Percentiles rank a stretch among this genome's conserved stretches.
These are phyloP conservation scores for Vaccinium corymbosum DNA, from an alignment of 148 eudicot species.

Conservation along the genomic window DNA sequence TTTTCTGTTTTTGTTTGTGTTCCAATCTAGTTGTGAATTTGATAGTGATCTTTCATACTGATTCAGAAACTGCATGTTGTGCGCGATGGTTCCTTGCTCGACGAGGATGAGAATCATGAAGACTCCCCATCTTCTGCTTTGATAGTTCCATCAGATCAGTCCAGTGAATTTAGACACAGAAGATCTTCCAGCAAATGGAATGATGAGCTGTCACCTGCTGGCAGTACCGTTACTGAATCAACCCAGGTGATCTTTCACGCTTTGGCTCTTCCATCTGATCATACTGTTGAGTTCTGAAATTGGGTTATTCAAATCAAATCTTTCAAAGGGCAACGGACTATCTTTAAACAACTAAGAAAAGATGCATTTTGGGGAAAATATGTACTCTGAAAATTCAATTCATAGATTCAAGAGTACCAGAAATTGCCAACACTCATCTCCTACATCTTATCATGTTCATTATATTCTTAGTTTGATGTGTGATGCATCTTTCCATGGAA, in stretches of 20 bases:
- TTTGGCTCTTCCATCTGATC: not conserved
- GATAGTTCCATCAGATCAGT: slow-evolving; percentile 33
- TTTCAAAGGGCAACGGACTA: not conserved
- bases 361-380: not conserved
- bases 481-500: not conserved
- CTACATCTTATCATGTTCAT: not conserved
- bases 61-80: slow-evolving; percentile 52
- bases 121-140: slow-evolving; percentile 52
- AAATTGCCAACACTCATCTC: not conserved
- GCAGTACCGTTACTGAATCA: slow-evolving; percentile 68
- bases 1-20: not conserved
- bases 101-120: slow-evolving; percentile 45
- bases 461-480: not conserved
- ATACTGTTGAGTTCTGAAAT: not conserved
- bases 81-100: slow-evolving; percentile 38
- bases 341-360: not conserved
- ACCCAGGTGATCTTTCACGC: slow-evolving; percentile 37
- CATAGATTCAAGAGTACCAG: not conserved
- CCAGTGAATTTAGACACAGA: slow-evolving; percentile 41
- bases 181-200: slow-evolving; percentile 67
- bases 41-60: not conserved
- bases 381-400: not conserved
- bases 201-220: slow-evolving; percentile 58
- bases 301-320: not conserved
- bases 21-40: not conserved